phyloP scores from a whole-genome alignment of 192 early-diverging fungal species.

The Coemansia sp. region DNA sequence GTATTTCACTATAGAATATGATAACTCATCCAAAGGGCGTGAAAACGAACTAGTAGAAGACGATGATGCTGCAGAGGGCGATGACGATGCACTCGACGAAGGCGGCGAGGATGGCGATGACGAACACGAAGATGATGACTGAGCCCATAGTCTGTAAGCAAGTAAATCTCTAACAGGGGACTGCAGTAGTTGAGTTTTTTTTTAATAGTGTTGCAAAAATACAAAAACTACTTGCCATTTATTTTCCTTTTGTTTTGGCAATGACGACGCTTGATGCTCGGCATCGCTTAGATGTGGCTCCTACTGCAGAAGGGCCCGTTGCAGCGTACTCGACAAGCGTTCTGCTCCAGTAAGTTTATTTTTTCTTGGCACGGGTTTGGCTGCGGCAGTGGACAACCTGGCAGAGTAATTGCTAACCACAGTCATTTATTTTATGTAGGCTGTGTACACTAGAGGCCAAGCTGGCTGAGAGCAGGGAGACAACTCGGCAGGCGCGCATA shows the following conservation, averaged over 20 bases:
- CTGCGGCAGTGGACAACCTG: not conserved
- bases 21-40: too few relatives aligned
- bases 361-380: not conserved
- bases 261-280: not conserved
- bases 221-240: not conserved
- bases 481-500: not conserved
- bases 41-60: too few relatives aligned
- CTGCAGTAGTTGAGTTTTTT: not conserved
- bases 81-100: too few relatives aligned
- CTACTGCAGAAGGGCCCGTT: not conserved
- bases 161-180: not conserved
- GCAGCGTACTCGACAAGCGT: not conserved
- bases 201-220: not conserved
- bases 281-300: not conserved
- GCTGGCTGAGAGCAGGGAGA: conserved; percentile 1
- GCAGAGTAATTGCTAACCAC: not conserved
- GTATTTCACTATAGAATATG: too few relatives aligned
- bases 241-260: not conserved
- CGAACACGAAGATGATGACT: too few relatives aligned
- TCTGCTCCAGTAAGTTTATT: not conserved
- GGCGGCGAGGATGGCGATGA: too few relatives aligned
- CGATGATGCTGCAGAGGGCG: too few relatives aligned
- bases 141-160: not conserved
- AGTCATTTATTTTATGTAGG: not conserved
- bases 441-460: conserved; percentile 12